Evolutionary conservation across 2,329 filamentous ascomycete species (phyloP), one percentile per base, ranked within the genome.

Genomic region (Paradendryphiella salina): DNA sequence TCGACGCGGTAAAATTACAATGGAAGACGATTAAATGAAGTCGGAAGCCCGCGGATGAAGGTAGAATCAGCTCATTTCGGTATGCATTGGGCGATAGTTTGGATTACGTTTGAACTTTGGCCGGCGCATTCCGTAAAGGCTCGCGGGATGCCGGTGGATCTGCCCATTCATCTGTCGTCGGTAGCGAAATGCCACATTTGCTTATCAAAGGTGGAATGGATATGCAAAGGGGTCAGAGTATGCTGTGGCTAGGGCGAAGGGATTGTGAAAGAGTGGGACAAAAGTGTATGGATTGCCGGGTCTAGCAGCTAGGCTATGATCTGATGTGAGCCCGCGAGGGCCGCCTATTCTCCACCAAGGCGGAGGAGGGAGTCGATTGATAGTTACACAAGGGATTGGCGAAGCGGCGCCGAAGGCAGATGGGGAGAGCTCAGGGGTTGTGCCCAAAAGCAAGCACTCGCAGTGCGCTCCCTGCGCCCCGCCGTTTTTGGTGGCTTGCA

Each of bases 401-500:
- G 33, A 45, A 36, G 29, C 29, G 18, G 42, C 32, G 44, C 46
- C 37, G 46, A n/a, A 35, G 39, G 37, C 47, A 37, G 10, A 31
- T 15, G 34, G 28, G 29, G 36, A 31, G 35, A 17, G 23, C 20
- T 23, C 21, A 23, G 21, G 42, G 39, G 37, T 23, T 17, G 35
- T 23, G 10, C 33, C 26, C 41, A 46, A 42, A 50, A 46, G 41
- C 31, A 43, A 46, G 13, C 31, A 53, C 17, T 34, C 21, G 33
- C 29, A 23, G 38, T 44, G 23, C 41, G 32, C 23, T 26, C 26
- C n/a, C n/a, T n/a, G n/a, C n/a, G n/a, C n/a, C n/a, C 33, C 44
- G 44, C 52, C 52, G 52, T 52, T 52, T 40, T 29, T 50, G 42
- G 46, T 41, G 36, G 34, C 44, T 37, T 46, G 48, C 26, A 29